Evolutionary conservation across 1,284 basidiomycete genomes (phyloP).

Genomic region (Golubevia pallescens): DNA sequence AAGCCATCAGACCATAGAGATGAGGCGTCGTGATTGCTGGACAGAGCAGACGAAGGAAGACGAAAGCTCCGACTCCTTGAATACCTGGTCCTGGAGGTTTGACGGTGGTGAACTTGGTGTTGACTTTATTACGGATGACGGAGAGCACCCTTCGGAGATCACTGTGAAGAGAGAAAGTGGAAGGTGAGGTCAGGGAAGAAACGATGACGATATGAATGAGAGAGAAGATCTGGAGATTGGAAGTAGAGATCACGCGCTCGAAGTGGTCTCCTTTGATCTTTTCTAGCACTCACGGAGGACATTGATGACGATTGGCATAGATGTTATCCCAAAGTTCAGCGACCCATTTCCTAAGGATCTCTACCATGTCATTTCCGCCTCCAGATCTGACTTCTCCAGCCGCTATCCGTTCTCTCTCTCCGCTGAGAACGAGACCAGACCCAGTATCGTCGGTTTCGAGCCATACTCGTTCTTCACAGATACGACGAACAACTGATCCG

Average conservation of each 20-base stretch:
- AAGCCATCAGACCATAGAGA: slow-evolving; percentile 39
- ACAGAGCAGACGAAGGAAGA: slow-evolving; percentile 49
- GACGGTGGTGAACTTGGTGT: slow-evolving; percentile 24
- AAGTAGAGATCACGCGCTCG: too few species aligned
- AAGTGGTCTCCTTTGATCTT: background rate
- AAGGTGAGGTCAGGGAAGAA: background rate
- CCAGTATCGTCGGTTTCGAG: slow-evolving; percentile 12
- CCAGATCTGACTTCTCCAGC: background rate
- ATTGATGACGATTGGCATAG: slow-evolving; percentile 40
- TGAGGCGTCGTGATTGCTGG: slow-evolving; percentile 48
- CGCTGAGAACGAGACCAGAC: background rate
- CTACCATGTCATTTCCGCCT: slow-evolving; percentile 2
- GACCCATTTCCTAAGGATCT: slow-evolving; percentile 26
- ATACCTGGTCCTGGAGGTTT: slow-evolving; percentile 36
- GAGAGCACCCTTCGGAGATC: slow-evolving; percentile 36
- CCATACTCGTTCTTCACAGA: slow-evolving; percentile 27
- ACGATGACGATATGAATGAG: background rate
- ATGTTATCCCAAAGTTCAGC: slow-evolving; percentile 44
- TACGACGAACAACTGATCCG: slow-evolving; percentile 31
- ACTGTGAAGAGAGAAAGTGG: background rate
- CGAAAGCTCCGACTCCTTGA: slow-evolving; percentile 49
- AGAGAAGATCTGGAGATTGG: background rate
- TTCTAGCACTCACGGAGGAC: slow-evolving; percentile 23
- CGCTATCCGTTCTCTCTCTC: slow-evolving; percentile 1
- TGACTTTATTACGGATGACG: slow-evolving; percentile 39